A percentile compares a stretch with the other conserved stretches of the same genome.
These are phyloP conservation scores for Seiridium unicorne DNA, from an alignment of 2,329 filamentous ascomycete species.

Conservation along the genomic window DNA sequence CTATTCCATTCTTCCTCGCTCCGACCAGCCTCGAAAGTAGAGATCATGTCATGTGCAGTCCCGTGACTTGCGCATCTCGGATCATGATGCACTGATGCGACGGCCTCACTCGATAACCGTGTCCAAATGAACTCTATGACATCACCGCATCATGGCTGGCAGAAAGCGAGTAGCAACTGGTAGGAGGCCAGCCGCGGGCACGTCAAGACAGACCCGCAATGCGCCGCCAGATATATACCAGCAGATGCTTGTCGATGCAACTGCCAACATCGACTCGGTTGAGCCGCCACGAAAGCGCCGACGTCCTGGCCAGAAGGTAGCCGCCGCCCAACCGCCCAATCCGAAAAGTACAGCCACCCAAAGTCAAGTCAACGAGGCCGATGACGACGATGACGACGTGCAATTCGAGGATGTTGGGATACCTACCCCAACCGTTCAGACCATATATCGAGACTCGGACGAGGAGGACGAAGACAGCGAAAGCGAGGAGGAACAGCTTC, in stretches of 20 bases:
- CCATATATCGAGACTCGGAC: constrained; percentile 47
- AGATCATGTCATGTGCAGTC: neutral
- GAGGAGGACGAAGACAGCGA: constrained; percentile 38
- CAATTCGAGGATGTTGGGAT: constrained; percentile 51
- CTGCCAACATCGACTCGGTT: constrained; percentile 22
- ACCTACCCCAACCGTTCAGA: constrained; percentile 49
- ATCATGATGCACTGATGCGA: neutral
- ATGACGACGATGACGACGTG: constrained; percentile 38
- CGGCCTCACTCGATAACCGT: neutral
- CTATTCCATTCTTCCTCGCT: no score
- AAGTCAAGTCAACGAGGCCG: constrained; percentile 20
- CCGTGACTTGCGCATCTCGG: neutral
- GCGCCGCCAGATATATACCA: constrained; percentile 40
- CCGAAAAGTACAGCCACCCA: constrained; percentile 7
- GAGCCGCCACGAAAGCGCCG: constrained; percentile 41
- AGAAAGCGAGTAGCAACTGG: constrained; percentile 23
- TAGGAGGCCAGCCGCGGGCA: constrained; percentile 20
- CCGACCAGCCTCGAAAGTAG: neutral
- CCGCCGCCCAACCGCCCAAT: constrained; percentile 17
- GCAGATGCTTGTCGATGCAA: constrained; percentile 47
- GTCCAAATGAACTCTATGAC: constrained; percentile 3
- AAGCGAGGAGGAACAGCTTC: constrained; percentile 39
- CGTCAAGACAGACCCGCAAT: constrained; percentile 16
- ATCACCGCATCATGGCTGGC: constrained; percentile 21
- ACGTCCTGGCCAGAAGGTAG: constrained; percentile 29